These are phyloP conservation scores for Zasmidium citrigriseum DNA, from an alignment of 2,329 filamentous ascomycete genomes.

Conservation along the genomic window DNA sequence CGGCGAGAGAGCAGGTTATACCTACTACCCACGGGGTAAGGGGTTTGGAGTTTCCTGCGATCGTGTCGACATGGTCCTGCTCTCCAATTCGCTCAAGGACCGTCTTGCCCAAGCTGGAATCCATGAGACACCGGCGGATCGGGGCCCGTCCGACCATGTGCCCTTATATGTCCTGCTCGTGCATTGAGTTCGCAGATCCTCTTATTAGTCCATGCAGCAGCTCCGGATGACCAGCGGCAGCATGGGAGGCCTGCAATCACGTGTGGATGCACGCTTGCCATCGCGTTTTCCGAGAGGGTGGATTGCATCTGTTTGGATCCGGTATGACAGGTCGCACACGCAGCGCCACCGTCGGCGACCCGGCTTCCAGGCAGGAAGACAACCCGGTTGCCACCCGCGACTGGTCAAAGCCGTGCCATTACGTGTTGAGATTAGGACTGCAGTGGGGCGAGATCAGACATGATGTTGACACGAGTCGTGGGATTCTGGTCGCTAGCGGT, in stretches of 20 bases:
- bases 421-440: too few species aligned
- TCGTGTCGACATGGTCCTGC: constrained; percentile 55
- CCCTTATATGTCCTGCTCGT: constrained; percentile 3
- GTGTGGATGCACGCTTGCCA: not conserved
- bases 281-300: not conserved
- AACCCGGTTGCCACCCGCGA: too few species aligned
- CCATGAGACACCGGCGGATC: constrained; percentile 44
- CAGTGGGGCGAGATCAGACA: not conserved
- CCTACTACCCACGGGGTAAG: constrained; percentile 47
- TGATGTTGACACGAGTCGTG: not conserved
- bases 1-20: constrained; percentile 47
- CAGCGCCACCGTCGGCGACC: not conserved
- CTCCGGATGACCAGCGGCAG: too few species aligned
- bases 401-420: too few species aligned
- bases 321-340: not conserved
- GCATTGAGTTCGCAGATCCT: not conserved
- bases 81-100: constrained; percentile 42
- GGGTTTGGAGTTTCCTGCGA: constrained; percentile 55
- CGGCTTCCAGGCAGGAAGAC: too few species aligned
- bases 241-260: not conserved
- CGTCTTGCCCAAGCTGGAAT: constrained; percentile 42
- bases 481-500: not conserved
- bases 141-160: constrained; percentile 39
- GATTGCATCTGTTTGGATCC: not conserved
- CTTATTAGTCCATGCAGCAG: not conserved